Evolutionary conservation across 148 eudicot genomes (phyloP), one percentile per base, ranked within the genome.

Genomic region (Rhododendron molle): DNA sequence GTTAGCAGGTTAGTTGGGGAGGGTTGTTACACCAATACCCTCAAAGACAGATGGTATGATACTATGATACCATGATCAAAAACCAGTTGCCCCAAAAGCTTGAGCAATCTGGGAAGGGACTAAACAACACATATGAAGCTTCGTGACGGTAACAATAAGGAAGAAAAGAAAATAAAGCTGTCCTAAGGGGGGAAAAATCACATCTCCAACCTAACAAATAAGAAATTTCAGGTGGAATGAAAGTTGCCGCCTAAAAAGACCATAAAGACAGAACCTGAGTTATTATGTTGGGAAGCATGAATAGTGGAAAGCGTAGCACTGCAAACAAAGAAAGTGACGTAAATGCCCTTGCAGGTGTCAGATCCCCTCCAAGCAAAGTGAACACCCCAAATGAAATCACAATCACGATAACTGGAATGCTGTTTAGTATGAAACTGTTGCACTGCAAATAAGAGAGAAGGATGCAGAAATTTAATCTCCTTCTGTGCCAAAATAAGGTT

Each of bases 261-360:
- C 58, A 20, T 82, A 71, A 62, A 80, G 46, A 77, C 34, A 58
- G 18, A 84, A 95, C 99, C 98, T 94, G 99, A 82, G 98, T 94
- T 81, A 97, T 97, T 77, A 93, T 92, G 89, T 93, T 94, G 20
- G 99, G 99, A 85, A 97, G 99, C 99, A 95, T 94, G 87, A 94
- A 93, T 32, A 97, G 92, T 80, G 99, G 99, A 88, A 93, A 95
- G 23, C 95, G 94, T 76, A 97, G 88, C 54, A 97, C 99, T 10
- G 96, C 95, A 83, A 95, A 97, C 88, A 97, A 87, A 40, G 99
- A 97, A 80, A 97, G 93, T 80, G 99, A 97, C 34, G 99, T 95
- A 71, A 97, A 97, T 86, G 99, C 99, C 89, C 94, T 92, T 78
- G 99, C 97, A 82, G 99, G 99, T 84, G 99, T 96, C 89, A 96